Base-by-base conservation (phyloP, 805 yeast genomes). In the Myxozyma mucilagina region DNA sequence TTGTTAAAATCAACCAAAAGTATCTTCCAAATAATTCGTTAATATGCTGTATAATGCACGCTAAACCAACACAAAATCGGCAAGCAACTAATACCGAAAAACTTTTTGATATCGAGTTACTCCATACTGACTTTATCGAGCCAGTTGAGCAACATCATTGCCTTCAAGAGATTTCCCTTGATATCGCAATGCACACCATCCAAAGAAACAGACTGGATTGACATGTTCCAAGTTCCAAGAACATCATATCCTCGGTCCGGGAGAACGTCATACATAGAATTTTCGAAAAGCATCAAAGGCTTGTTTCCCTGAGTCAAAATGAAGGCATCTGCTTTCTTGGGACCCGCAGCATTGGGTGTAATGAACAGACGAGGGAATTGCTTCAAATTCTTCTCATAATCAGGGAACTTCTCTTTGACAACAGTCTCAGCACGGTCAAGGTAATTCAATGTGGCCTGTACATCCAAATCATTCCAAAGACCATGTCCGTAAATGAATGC, bases 111-210 rank as follows among this genome's bases (percentile, higher is more conserved):
- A 31, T 14, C 24, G 13, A 38, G 9, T 54, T 44, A 56, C 45
- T 59, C 59, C 31, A 34, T 18, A 16, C 66, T 57, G 34, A 57
- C 67, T 24, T 43, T 44, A 39, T 64, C 67, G 29, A 64, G 64
- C 67, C 67, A 63, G 60, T 63, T 63, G 34, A 63, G 59, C 32
- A 63, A 6, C 67, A 63, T 64, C 67, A 59, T 59, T n/a, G 67
- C 67, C 57, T 63, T 64, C 41, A 64, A 29, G 13, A 64, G 64
- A 31, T 63, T 64, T 7, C 55, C 67, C 47, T 56, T 58, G 56
- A 63, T 39, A 18, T 63, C 67, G 24, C 58, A 61, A 34, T 63
- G 67, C 31, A 63, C 67, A 32, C 67, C 67, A 42, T 63, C 67
- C 43, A 52, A 36, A 11, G 62, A 57, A 1, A 60, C 41, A 16